phyloP scores from a whole-genome alignment of 768 basidiomycete species.

The Suillus paluster region DNA sequence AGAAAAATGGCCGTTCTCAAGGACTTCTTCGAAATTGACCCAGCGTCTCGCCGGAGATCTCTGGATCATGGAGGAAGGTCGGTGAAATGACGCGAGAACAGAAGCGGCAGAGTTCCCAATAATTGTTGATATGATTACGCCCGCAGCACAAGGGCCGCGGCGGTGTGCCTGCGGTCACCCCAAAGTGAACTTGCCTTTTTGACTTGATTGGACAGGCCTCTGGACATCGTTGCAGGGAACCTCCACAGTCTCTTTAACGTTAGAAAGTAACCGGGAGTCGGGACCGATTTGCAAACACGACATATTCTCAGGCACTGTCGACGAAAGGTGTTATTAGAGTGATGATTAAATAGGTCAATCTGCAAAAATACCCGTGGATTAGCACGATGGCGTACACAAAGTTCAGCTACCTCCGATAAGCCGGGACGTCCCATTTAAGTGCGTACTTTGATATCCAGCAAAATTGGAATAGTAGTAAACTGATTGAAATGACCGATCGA shows the following conservation, averaged over 20 bases:
- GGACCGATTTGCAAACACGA: background rate
- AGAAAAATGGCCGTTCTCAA: background rate
- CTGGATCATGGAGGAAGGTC: background rate
- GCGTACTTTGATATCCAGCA: background rate
- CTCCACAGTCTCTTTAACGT: background rate
- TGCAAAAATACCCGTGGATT: background rate
- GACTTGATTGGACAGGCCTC: too few relatives aligned
- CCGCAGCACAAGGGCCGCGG: too few relatives aligned
- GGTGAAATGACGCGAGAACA: background rate
- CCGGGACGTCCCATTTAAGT: background rate
- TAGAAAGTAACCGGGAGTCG: background rate
- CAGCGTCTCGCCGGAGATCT: background rate
- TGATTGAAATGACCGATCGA: background rate
- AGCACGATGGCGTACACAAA: background rate
- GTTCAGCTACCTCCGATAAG: background rate
- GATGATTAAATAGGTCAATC: background rate
- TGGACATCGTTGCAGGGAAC: background rate
- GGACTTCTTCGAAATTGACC: background rate
- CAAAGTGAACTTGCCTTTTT: background rate
- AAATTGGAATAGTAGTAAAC: background rate
- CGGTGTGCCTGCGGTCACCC: background rate
- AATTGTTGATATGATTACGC: background rate
- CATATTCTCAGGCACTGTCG: background rate
- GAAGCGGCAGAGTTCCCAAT: background rate
- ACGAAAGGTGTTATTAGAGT: background rate